A percentile compares a stretch with the other conserved stretches of the same genome.
Evolutionary conservation across 768 basidiomycete species (phyloP).

Genomic region (Tulasnella sp.): DNA sequence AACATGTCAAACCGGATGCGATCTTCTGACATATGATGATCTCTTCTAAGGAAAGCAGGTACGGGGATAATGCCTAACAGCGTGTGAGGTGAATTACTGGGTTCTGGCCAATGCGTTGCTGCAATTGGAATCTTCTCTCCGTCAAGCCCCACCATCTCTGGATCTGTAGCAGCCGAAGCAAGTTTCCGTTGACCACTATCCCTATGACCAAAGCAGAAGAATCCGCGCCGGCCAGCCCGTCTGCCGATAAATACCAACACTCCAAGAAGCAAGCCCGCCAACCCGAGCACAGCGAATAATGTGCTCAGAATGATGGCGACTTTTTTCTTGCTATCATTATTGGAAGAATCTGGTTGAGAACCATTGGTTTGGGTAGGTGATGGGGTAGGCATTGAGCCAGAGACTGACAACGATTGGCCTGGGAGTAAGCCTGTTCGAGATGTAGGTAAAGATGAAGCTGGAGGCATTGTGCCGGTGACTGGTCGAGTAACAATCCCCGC

Average conservation of each 20-base stretch:
- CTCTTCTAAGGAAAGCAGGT: slow-evolving; percentile 2
- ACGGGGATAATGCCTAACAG: not conserved
- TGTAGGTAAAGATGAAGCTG: too few relatives aligned
- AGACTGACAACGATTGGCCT: not conserved
- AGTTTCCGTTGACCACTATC: too few relatives aligned
- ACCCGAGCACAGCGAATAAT: slow-evolving; percentile 45
- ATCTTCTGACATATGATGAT: not conserved
- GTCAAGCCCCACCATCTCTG: not conserved
- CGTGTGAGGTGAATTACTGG: not conserved
- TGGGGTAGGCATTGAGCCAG: not conserved
- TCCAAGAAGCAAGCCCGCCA: too few relatives aligned
- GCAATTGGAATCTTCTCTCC: slow-evolving; percentile 5
- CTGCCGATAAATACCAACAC: too few relatives aligned
- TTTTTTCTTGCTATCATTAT: slow-evolving; percentile 19
- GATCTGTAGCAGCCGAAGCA: too few relatives aligned
- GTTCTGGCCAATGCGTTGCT: not conserved
- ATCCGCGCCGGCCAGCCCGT: too few relatives aligned
- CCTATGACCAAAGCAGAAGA: too few relatives aligned
- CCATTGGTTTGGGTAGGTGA: not conserved
- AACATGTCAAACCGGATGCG: slow-evolving; percentile 23
- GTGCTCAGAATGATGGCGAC: slow-evolving; percentile 49
- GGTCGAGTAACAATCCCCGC: not conserved
- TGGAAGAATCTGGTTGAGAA: slow-evolving; percentile 4
- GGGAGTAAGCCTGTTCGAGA: not conserved
- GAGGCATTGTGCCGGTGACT: not conserved